Percentiles rank a stretch among this genome's conserved stretches.
These are phyloP conservation scores for Mariannaea sp. DNA, from an alignment of 2,329 filamentous ascomycete species.

Conservation along the genomic window DNA sequence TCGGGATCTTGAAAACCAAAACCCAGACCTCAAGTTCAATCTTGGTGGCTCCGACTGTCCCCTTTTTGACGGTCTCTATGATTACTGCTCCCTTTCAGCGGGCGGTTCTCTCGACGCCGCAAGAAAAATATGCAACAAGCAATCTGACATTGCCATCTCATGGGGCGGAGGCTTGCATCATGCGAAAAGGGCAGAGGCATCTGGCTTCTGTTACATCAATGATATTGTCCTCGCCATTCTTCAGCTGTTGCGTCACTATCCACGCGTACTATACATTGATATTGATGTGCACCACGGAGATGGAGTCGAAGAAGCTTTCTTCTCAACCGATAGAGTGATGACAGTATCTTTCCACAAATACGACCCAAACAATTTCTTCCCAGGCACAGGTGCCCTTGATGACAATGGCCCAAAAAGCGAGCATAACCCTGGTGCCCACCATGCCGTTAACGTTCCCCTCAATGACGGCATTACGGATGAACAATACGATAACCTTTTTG, in stretches of 20 bases:
- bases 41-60: conserved; percentile 92
- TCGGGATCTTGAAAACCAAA: conserved; percentile 67
- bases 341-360: conserved; percentile 98
- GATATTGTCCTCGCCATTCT: conserved; percentile 95
- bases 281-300: conserved; percentile 93
- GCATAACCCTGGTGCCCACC: conserved; percentile 84
- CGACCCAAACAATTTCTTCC: conserved; percentile 82
- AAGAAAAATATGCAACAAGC: conserved; percentile 80
- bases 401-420: conserved; percentile 84
- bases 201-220: conserved; percentile 98
- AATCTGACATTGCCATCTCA: conserved; percentile 95
- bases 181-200: conserved; percentile 91
- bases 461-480: conserved; percentile 90
- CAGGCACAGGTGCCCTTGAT: conserved; percentile 84
- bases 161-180: conserved; percentile 98
- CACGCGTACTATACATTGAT: conserved; percentile 91
- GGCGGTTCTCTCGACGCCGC: conserved; percentile 91
- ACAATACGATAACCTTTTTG: conserved; percentile 85
- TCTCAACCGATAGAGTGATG: conserved; percentile 86
- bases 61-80: conserved; percentile 92
- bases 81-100: conserved; percentile 92
- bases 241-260: conserved; percentile 79
- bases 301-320: conserved; percentile 89
- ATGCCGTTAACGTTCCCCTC: conserved; percentile 87
- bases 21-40: conserved; percentile 76